Evolutionary conservation across 768 basidiomycete species (phyloP), one percentile per base, ranked within the genome.

Genomic region (Chalciporus pseudorubinellus): DNA sequence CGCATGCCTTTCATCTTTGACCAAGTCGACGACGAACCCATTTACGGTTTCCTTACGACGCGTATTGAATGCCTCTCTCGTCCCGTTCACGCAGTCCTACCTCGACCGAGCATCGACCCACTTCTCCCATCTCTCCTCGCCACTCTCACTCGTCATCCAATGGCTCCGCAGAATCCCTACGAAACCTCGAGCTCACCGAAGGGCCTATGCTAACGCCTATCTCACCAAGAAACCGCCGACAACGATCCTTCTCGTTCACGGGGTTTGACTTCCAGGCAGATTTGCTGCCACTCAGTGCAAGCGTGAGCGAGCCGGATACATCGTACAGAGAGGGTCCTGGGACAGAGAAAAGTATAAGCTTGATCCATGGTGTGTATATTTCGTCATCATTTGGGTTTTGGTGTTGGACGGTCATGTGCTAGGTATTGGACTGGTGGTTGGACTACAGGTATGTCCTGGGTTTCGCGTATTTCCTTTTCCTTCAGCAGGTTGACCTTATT

Each of bases 371-470:
- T 87, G 60, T 51, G 80, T 64, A 22, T 43, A n/a, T 1, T 45
- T 39, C 18, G 6, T 52, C 21, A 18, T 24, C 48, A 12, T 50
- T 19, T 20, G 18, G 26, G 34, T 46, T 39, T 33, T 29, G 22
- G 48, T 44, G 20, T 51, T 46, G 47, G 38, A 62, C 28, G 46
- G 38, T 48, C 47, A 40, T 31, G 31, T 20, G 31, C 28, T 57
- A 92, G 92, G 89, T n/a, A 81, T 95, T 58, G 92, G 89, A 24
- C 72, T 97, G 39, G 80, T 94, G 55, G 84, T 89, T 16, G 92
- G 93, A 7, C 69, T 82, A 59, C 92, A 95, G 77, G 88, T 87
- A 70, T 48, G 46, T 42, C 49, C 19, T 46, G 22, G 28, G 5
- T 24, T 29, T 40, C 20, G 34, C 39, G 28, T 29, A 33, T 48